Percentiles rank a stretch among this genome's conserved stretches.
These are phyloP conservation scores for Colletotrichum falcatum DNA, from an alignment of 2,329 filamentous ascomycete genomes.

Conservation along the genomic window DNA sequence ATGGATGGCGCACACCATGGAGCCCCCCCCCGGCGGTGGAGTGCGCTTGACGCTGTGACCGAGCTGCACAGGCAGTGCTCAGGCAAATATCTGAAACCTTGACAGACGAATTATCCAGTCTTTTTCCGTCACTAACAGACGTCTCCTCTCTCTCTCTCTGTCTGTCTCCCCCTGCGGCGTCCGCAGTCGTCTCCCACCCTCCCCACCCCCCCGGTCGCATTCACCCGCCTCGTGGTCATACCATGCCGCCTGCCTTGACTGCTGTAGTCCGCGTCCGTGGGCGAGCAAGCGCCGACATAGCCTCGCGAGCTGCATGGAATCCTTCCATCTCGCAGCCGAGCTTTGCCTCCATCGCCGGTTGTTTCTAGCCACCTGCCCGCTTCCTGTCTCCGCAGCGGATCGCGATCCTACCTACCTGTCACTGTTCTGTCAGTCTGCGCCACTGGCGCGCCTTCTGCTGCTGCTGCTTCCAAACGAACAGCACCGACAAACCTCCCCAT, in stretches of 20 bases:
- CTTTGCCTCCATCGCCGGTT: constrained; percentile 26
- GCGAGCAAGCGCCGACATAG: constrained; percentile 40
- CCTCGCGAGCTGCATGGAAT: constrained; percentile 38
- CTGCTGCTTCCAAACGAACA: constrained; percentile 30
- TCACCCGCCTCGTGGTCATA: constrained; percentile 31
- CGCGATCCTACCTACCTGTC: background rate
- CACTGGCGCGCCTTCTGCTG: constrained; percentile 6
- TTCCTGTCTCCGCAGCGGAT: background rate
- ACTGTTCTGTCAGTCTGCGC: constrained; percentile 8
- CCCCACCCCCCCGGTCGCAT: constrained; percentile 10
- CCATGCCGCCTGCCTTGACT: constrained; percentile 32
- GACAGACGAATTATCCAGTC: constrained; percentile 40
- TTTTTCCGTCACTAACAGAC: constrained; percentile 32
- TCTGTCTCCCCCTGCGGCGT: background rate
- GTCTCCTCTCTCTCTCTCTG: background rate
- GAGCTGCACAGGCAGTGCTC: constrained; percentile 32
- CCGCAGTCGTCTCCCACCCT: background rate
- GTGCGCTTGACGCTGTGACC: constrained; percentile 35
- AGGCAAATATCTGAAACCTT: constrained; percentile 41
- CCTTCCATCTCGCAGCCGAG: constrained; percentile 38
- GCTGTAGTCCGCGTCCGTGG: constrained; percentile 30
- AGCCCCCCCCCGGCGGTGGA: constrained; percentile 14
- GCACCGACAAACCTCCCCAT: constrained; percentile 19
- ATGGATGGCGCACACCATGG: constrained; percentile 23
- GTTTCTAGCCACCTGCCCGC: constrained; percentile 13